Evolutionary conservation across 1,139 yeast species (phyloP).

Genomic region (Candida gigantensis): DNA sequence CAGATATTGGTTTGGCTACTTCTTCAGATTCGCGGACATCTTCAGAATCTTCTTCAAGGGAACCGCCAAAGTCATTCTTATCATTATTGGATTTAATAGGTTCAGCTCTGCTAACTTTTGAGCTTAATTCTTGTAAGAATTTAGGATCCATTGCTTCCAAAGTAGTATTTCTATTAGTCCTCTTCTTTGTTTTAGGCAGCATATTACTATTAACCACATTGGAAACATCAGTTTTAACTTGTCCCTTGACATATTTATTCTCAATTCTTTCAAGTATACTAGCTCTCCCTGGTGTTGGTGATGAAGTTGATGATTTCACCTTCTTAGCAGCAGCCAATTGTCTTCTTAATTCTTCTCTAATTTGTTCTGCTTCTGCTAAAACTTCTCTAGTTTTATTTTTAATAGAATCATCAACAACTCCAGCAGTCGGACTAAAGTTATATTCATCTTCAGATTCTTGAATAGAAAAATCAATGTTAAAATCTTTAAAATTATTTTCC

Average conservation of each 20-base stretch:
- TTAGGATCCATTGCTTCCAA: slow-evolving; percentile 50
- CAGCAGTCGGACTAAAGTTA: slow-evolving; percentile 15
- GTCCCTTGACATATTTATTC: slow-evolving; percentile 53
- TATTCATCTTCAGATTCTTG: slow-evolving; percentile 18
- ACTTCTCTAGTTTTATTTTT: slow-evolving; percentile 42
- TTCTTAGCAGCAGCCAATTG: slow-evolving; percentile 30
- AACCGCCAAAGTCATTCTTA: background rate
- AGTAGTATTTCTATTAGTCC: slow-evolving; percentile 31
- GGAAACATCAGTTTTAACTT: slow-evolving; percentile 21
- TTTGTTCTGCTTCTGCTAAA: slow-evolving; percentile 46
- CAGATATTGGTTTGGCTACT: slow-evolving; percentile 24
- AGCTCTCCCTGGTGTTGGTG: slow-evolving; percentile 6
- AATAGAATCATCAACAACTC: slow-evolving; percentile 36
- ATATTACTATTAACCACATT: slow-evolving; percentile 10
- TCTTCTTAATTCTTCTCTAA: slow-evolving; percentile 43
- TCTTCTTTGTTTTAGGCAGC: slow-evolving; percentile 24
- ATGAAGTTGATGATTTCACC: slow-evolving; percentile 11
- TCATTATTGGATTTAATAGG: slow-evolving; percentile 24
- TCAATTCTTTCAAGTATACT: slow-evolving; percentile 37
- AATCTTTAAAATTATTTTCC: slow-evolving; percentile 59
- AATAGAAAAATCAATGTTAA: slow-evolving; percentile 54
- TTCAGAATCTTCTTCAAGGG: background rate
- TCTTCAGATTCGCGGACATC: too few relatives aligned
- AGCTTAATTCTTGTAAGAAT: slow-evolving; percentile 58
- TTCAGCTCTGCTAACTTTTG: slow-evolving; percentile 46